These are phyloP conservation scores for Thermothelomyces thermophilus DNA, from an alignment of 2,329 filamentous ascomycete species.

Conservation along the genomic window DNA sequence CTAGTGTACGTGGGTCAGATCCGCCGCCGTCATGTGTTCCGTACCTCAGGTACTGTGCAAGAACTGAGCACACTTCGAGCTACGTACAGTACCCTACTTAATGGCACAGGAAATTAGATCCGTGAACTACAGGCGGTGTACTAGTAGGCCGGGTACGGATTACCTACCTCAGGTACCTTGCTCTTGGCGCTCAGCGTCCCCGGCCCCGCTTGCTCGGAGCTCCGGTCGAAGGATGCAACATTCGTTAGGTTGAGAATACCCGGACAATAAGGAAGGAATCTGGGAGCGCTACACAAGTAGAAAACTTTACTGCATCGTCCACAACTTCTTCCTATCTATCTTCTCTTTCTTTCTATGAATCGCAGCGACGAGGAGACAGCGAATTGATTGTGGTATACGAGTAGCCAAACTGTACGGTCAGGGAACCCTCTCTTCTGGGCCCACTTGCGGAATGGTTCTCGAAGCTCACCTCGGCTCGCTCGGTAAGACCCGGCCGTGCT, in stretches of 20 bases:
- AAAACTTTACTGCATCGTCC: background rate
- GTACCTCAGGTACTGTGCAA: no score
- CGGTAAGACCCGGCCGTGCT: conserved; percentile 2
- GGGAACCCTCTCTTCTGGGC: background rate
- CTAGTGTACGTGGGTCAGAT: no score
- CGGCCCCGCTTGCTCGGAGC: background rate
- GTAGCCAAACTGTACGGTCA: no score
- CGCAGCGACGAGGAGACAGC: background rate
- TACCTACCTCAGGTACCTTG: background rate
- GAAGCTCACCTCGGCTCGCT: conserved; percentile 1
- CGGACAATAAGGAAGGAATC: background rate
- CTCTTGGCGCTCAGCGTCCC: background rate
- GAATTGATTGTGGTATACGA: background rate
- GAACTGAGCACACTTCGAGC: no score
- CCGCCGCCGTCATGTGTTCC: no score
- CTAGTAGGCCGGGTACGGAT: no score
- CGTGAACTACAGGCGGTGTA: no score
- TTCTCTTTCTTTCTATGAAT: background rate
- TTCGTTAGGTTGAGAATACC: background rate
- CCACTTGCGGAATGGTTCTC: conserved; percentile 3
- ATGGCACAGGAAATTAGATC: no score
- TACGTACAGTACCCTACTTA: no score
- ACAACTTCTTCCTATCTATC: background rate
- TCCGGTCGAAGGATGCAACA: background rate
- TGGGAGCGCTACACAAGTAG: no score